Evolutionary conservation across 371 early-diverging fungal genomes (phyloP).

Genomic region (Funneliformis caledonium): DNA sequence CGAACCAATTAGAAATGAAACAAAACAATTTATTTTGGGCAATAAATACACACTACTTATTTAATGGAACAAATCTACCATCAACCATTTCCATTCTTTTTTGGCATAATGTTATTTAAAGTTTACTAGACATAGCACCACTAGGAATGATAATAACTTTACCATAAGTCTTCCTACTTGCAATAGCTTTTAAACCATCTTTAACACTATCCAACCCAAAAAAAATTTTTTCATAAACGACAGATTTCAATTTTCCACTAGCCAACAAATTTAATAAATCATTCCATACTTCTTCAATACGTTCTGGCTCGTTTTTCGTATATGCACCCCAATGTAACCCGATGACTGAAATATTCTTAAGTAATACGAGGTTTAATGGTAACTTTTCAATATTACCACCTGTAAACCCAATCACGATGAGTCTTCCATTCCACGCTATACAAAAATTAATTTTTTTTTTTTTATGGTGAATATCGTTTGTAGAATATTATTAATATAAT

Average conservation of each 20-base stretch:
- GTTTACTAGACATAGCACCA: not conserved
- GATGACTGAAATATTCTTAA: conserved; percentile 79
- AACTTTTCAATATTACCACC: conserved; percentile 83
- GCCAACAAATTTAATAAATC: conserved; percentile 70
- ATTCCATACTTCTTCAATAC: conserved; percentile 73
- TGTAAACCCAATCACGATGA: conserved; percentile 88
- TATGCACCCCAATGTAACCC: conserved; percentile 87
- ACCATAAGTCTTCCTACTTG: conserved; percentile 74
- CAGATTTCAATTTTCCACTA: conserved; percentile 65
- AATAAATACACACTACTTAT: no score
- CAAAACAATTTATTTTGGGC: no score
- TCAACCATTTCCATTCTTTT: no score
- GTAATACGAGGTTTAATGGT: conserved; percentile 77
- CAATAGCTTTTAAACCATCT: conserved; percentile 73
- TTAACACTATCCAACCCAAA: conserved; percentile 67
- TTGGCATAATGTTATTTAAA: not conserved
- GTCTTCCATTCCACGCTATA: conserved; percentile 86
- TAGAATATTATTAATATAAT: not conserved
- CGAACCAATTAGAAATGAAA: no score
- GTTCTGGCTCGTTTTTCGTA: conserved; percentile 64
- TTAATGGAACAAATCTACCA: no score
- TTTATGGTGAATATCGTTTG: no score
- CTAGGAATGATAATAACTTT: conserved; percentile 68
- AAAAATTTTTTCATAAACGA: conserved; percentile 73
- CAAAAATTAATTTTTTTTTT: not conserved